phyloP scores from a whole-genome alignment of 1,284 basidiomycete species.

The Trichosporon sp. region DNA sequence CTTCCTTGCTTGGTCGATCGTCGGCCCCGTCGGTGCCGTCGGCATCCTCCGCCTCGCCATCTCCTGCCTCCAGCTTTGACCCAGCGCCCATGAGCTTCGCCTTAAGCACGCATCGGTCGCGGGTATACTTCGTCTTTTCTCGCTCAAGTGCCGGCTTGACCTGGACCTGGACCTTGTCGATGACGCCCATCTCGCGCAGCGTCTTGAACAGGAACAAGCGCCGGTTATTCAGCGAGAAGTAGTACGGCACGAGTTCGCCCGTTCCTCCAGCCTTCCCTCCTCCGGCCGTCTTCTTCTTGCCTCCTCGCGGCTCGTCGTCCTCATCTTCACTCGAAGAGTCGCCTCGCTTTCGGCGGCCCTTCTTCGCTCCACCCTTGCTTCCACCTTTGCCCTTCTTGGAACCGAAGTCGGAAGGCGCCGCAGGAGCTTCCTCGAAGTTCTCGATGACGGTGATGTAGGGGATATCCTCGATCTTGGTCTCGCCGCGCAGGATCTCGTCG shows the following conservation, averaged over 20 bases:
- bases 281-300: background rate
- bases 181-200: conserved; percentile 8
- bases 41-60: background rate
- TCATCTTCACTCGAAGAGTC: background rate
- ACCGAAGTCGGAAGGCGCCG: background rate
- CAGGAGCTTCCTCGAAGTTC: conserved; percentile 10
- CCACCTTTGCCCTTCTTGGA: background rate
- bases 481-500: conserved; percentile 13
- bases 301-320: background rate
- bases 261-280: background rate
- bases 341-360: background rate
- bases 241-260: conserved; percentile 8
- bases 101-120: conserved; percentile 11
- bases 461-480: conserved; percentile 14
- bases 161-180: conserved; percentile 15
- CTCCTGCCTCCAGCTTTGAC: conserved; percentile 4
- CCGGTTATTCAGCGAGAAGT: conserved; percentile 20
- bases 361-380: background rate
- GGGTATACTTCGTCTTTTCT: conserved; percentile 14
- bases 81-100: conserved; percentile 19
- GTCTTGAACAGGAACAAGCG: conserved; percentile 19
- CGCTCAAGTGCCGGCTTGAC: conserved; percentile 21
- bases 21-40: background rate
- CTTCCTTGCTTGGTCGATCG: background rate
- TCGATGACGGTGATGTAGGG: conserved; percentile 21